Conservation (phyloP, 257 asterid species). For the Pogostemon cablin region DNA sequence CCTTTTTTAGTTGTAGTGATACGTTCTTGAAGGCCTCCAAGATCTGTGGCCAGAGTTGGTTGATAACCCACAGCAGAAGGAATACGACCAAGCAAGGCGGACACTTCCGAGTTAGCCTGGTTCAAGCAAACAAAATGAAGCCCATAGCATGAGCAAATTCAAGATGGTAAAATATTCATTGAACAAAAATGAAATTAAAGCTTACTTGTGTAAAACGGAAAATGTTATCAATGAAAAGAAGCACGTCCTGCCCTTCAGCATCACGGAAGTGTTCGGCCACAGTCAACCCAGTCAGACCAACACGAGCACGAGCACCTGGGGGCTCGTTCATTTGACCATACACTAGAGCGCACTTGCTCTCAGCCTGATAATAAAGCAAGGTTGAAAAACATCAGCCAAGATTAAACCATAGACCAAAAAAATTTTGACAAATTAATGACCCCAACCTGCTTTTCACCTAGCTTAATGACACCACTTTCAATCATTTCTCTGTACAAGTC, state of each 20-base stretch:
- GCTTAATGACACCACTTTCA: slow-evolving; percentile 99
- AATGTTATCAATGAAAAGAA: slow-evolving; percentile 95
- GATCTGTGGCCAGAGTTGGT: slow-evolving; percentile 98
- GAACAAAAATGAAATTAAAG: neutral
- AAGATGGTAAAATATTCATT: neutral
- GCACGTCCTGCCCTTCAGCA: slow-evolving; percentile 99
- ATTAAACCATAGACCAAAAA: slow-evolving; percentile 8
- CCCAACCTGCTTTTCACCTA: slow-evolving; percentile 91
- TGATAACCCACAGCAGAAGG: slow-evolving; percentile 99
- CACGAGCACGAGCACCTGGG: slow-evolving; percentile 99
- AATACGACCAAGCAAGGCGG: slow-evolving; percentile 99
- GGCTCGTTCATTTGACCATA: slow-evolving; percentile 99
- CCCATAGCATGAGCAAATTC: slow-evolving; percentile 20
- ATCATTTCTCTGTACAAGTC: slow-evolving; percentile 99
- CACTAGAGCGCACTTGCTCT: slow-evolving; percentile 96
- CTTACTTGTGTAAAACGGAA: slow-evolving; percentile 95
- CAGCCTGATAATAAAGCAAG: slow-evolving; percentile 48
- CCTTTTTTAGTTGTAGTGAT: slow-evolving; percentile 97
- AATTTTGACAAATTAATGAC: neutral
- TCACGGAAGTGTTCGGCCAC: slow-evolving; percentile 99
- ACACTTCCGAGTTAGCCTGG: slow-evolving; percentile 99
- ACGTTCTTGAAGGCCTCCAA: slow-evolving; percentile 99
- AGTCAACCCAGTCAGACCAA: slow-evolving; percentile 96
- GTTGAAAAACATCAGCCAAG: slow-evolving; percentile 7
- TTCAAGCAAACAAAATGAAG: slow-evolving; percentile 1